phyloP scores from a whole-genome alignment of 2,329 filamentous ascomycete genomes.

The Alternaria solani region DNA sequence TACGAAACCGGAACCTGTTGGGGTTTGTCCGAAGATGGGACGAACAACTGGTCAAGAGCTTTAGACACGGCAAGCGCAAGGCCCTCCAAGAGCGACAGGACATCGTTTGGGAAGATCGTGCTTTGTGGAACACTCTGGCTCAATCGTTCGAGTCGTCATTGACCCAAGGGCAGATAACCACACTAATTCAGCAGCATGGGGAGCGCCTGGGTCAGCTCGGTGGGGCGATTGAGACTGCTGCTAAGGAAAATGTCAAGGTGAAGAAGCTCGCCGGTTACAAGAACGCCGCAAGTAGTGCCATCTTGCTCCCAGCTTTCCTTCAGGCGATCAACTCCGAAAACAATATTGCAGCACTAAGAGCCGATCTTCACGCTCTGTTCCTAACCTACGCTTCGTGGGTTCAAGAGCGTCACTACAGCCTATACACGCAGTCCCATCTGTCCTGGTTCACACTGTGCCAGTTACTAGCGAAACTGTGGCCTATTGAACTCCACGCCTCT shows the following conservation, averaged over 20 bases:
- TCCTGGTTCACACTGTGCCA: slow-evolving; percentile 44
- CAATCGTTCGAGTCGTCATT: slow-evolving; percentile 42
- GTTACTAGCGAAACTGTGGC: slow-evolving; percentile 42
- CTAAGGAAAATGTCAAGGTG: slow-evolving; percentile 25
- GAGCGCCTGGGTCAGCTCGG: slow-evolving; percentile 28
- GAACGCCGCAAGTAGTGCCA: slow-evolving; percentile 37
- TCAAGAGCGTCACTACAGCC: slow-evolving; percentile 28
- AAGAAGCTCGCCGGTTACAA: slow-evolving; percentile 31
- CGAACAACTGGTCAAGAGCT: slow-evolving; percentile 36
- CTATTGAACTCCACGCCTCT: slow-evolving; percentile 40
- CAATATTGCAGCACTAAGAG: slow-evolving; percentile 28
- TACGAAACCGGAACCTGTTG: slow-evolving; percentile 44
- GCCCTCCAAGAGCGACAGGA: slow-evolving; percentile 24
- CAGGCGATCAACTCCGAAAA: slow-evolving; percentile 37
- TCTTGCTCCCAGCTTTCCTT: slow-evolving; percentile 41
- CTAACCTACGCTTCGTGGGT: slow-evolving; percentile 31
- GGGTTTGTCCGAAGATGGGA: slow-evolving; percentile 49
- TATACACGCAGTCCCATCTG: slow-evolving; percentile 24
- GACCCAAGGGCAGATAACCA: slow-evolving; percentile 43
- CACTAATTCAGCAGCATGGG: slow-evolving; percentile 40
- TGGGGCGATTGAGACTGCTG: slow-evolving; percentile 18
- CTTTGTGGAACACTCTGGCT: slow-evolving; percentile 32
- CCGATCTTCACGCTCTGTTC: slow-evolving; percentile 35
- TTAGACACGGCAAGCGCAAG: slow-evolving; percentile 26
- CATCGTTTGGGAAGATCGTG: slow-evolving; percentile 43